Conservation (phyloP, 1,139 yeast species). For the Kodamaea plutei region DNA sequence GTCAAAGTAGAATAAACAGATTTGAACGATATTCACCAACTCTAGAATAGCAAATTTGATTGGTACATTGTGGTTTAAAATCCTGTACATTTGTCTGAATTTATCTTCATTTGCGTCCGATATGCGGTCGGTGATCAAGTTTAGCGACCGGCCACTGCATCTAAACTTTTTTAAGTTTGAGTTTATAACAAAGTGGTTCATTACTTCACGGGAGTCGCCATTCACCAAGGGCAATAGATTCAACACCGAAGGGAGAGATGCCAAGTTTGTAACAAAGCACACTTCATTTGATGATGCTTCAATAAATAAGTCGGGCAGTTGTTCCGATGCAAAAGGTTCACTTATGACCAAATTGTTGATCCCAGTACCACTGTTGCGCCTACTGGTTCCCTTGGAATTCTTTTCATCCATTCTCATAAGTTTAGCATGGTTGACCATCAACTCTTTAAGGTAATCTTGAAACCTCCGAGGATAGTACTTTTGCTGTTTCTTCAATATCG, state of each 20-base stretch:
- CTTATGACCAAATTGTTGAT: slow-evolving; percentile 3
- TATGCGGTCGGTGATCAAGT: slow-evolving; percentile 58
- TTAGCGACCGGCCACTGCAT: slow-evolving; percentile 82
- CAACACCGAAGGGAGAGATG: slow-evolving; percentile 73
- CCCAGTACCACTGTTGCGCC: slow-evolving; percentile 8
- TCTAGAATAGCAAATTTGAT: slow-evolving; percentile 69
- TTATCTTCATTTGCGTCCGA: slow-evolving; percentile 80
- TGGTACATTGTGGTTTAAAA: slow-evolving; percentile 45
- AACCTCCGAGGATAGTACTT: slow-evolving; percentile 57
- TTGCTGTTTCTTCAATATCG: slow-evolving; percentile 51
- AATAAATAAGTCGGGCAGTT: too few species aligned
- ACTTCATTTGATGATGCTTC: slow-evolving; percentile 24
- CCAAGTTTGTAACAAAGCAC: slow-evolving; percentile 74
- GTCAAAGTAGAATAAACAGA: slow-evolving; percentile 73
- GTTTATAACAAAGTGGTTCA: slow-evolving; percentile 62
- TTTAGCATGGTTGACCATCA: slow-evolving; percentile 55
- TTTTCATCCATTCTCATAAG: slow-evolving; percentile 33
- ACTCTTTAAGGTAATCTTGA: slow-evolving; percentile 60
- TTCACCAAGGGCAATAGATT: slow-evolving; percentile 66
- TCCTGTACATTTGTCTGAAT: slow-evolving; percentile 70
- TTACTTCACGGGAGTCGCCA: slow-evolving; percentile 54
- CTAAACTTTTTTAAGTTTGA: slow-evolving; percentile 71
- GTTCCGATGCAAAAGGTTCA: background rate
- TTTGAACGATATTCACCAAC: slow-evolving; percentile 69
- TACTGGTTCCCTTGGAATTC: slow-evolving; percentile 7